Evolutionary conservation across 1,284 basidiomycete species (phyloP), one percentile per base, ranked within the genome.

Genomic region (Sporisorium reilianum): DNA sequence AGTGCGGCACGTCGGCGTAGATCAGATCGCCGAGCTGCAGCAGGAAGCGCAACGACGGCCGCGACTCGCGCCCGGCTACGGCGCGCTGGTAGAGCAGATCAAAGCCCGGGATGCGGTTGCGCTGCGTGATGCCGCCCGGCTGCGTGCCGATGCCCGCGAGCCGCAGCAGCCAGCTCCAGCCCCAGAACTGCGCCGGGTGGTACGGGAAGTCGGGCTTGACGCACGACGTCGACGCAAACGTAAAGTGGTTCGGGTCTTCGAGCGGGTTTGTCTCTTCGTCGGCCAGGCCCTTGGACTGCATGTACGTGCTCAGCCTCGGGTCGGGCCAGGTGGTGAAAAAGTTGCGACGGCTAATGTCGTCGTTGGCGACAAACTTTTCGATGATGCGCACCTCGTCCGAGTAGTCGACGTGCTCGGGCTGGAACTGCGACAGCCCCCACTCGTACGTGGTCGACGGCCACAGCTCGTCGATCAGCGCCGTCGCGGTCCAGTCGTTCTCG

Each of bases 361-460:
- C 61, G 51, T 62, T 73, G 45, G 64, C 60, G 30, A 73, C 60
- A 55, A 73, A 73, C 46, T 68, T 67, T 42, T 73, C 70, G n/a
- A 73, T 63, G 53, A 70, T 53, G n/a, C 70, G 70, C 26, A 75
- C 60, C 53, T 73, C 70, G 38, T 73, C 64, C 53, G 70, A 54
- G 38, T 67, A 61, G 12, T 79, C 67, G 36, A 62, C 41, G 26
- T 61, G 60, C 40, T 62, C 66, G 51, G 59, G 55, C 64, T 64
- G 71, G 40, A 74, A 77, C 20, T 82, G 83, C 32, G 75, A 69
- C 0, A 73, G 85, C 87, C 80, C 64, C 91, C 91, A 93, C 87
- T 93, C 90, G 79, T 93, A 93, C 10, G 86, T 83, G 2, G 90
- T 92, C 52, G 87, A 88, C 0, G 92, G 91, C 89, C 90, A 92